phyloP scores from a whole-genome alignment of 192 early-diverging fungal species.

The Funneliformis mosseae region DNA sequence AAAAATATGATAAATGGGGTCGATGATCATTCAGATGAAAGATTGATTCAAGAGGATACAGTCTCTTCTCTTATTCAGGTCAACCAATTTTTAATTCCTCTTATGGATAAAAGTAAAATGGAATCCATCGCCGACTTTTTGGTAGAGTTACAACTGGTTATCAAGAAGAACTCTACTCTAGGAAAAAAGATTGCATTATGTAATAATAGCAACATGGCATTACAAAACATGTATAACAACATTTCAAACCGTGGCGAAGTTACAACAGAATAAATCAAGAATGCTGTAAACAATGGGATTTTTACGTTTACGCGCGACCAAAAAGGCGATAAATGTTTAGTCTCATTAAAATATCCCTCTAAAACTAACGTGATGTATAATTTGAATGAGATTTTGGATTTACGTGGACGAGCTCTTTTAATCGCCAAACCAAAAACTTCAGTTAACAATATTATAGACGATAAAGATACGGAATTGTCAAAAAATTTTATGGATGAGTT shows the following conservation, averaged over 20 bases:
- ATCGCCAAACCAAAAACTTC: constrained; percentile 6
- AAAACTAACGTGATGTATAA: not conserved
- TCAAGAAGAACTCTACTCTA: not conserved
- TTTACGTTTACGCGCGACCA: constrained; percentile 19
- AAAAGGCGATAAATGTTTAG: constrained; percentile 20
- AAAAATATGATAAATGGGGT: constrained; percentile 35
- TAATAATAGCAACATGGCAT: constrained; percentile 6
- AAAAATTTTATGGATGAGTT: constrained; percentile 7
- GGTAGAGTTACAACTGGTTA: not conserved
- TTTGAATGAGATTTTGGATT: constrained; percentile 23
- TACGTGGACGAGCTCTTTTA: constrained; percentile 33
- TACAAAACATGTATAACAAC: constrained; percentile 17
- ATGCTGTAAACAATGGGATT: constrained; percentile 21
- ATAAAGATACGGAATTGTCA: not conserved
- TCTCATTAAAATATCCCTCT: constrained; percentile 8
- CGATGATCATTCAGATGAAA: constrained; percentile 33
- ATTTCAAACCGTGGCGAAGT: constrained; percentile 21
- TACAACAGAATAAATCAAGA: constrained; percentile 22
- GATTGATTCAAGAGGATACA: constrained; percentile 28
- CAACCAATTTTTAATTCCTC: constrained; percentile 1
- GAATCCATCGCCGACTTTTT: not conserved
- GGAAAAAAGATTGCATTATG: constrained; percentile 23
- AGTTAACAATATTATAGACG: not conserved
- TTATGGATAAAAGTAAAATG: not conserved
- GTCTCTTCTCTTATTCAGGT: constrained; percentile 27